Evolutionary conservation across 768 basidiomycete genomes (phyloP), one percentile per base, ranked within the genome.

Genomic region (Cyclocybe aegerita): DNA sequence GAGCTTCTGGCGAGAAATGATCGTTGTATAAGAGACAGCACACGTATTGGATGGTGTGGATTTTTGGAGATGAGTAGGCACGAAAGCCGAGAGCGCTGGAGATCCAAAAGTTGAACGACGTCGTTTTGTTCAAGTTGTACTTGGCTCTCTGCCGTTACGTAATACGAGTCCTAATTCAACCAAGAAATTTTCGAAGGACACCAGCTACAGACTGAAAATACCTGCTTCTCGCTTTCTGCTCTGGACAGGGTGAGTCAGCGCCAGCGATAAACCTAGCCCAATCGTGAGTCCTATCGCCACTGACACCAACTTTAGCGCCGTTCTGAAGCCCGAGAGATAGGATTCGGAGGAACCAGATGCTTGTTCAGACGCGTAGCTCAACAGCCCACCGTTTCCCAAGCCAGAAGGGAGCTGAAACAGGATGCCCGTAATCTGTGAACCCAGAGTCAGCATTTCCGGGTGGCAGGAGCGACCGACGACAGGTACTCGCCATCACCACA

Each of bases 361-460:
- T 52, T 80, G 75, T 54, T 79, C 70, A 34, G 76, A 75, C 9
- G 81, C 85, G 60, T 85, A 90, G 53, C 79, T 81, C 54, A 94
- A 76, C 6, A 93, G 79, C 30, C 91, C 91, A 9, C 88, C 89
- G 39, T 82, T 88, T 7, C 85, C 82, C 9, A 93, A 77, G 35
- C 90, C 91, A 7, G 87, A 88, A 0, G 90, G 91, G 1, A 93
- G 77, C 68, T 93, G 92, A 71, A 93, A 88, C 11, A 93, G 74
- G 42, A 93, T 88, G 16, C 87, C 90, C 0, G 86, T 88, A 55
- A 89, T 85, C 72, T 75, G 40, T 15, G 30, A 31, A 17, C 14
- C 8, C 9, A 48, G 70, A 43, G 32, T 36, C 7, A 6, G 33
- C n/a, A 40, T 12, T 45, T 40, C 31, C 37, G 32, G 23, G 10